Percentiles rank a stretch among this genome's conserved stretches.
These are phyloP conservation scores for Bothriochloa decipiens DNA, from an alignment of 176 grass and related monocot species.

Conservation along the genomic window DNA sequence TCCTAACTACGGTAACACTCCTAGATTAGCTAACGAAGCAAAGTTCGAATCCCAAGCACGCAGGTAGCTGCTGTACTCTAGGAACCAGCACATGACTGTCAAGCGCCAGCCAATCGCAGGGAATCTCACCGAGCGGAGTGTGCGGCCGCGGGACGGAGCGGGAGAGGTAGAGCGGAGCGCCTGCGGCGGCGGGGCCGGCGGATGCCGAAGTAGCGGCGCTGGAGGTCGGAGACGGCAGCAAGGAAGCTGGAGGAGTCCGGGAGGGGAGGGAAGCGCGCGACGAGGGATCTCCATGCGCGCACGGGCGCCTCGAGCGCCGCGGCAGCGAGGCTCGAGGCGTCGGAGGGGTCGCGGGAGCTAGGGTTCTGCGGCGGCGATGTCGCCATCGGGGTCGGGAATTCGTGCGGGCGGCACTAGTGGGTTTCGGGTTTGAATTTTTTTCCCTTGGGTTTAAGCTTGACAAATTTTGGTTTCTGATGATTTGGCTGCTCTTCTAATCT, in stretches of 20 bases:
- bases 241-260: slow-evolving; percentile 35
- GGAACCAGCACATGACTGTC: not conserved
- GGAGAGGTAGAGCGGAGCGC: slow-evolving; percentile 46
- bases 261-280: slow-evolving; percentile 39
- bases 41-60: not conserved
- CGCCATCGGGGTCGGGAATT: slow-evolving; percentile 34
- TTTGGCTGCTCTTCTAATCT: too few species aligned
- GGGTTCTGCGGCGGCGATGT: slow-evolving; percentile 44
- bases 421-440: not conserved
- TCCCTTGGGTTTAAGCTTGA: slow-evolving; percentile 23
- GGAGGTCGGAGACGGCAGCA: slow-evolving; percentile 45
- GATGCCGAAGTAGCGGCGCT: slow-evolving; percentile 31
- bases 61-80: not conserved
- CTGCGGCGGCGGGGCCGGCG: slow-evolving; percentile 31
- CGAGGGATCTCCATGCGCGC: slow-evolving; percentile 46
- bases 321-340: not conserved
- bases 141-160: slow-evolving; percentile 23
- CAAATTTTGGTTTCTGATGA: not conserved
- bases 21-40: not conserved
- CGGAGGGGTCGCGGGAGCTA: slow-evolving; percentile 41
- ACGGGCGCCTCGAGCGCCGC: not conserved
- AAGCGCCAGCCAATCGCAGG: not conserved
- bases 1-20: not conserved
- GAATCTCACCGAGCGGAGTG: slow-evolving; percentile 51
- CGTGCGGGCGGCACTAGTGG: not conserved